Base-by-base conservation (phyloP, 2,329 filamentous ascomycete genomes). In the Monilinia fructigena region DNA sequence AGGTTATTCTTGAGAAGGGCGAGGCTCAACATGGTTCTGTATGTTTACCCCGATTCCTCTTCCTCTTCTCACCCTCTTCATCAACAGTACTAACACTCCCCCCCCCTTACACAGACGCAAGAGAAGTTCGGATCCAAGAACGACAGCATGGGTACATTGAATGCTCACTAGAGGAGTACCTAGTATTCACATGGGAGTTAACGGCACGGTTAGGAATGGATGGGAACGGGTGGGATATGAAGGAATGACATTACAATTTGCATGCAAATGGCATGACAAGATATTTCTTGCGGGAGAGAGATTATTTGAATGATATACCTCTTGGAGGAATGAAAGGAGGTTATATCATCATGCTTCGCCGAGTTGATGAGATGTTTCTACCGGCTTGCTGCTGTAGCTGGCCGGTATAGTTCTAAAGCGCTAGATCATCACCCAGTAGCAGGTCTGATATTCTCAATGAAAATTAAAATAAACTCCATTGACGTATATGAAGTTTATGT, bases 1-100 rank as follows among this genome's bases (percentile, higher is more conserved):
- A 86, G 80, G 82, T 87, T 80, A 97, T 99, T 70, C 81, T 98
- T 53, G 85, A 92, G 80, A 86, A 86, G 77, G 94, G 94, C 28
- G 82, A 82, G 20, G 77, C 89, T 65, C 89, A 95, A 79, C 84
- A 86, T 74, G 76, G 77, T 50, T 78, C 82, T 77, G 86, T 88
- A 79, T 70, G 82, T 78, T 55, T 53, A 60, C 48, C 31, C 58
- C 38, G 65, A 61, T 20, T 50, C 58, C 40, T 65, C 63, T 20
- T 50, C 55, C n/a, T 62, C 38, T 42, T 20, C 1, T 47, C 18
- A 8, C 18, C 18, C 14, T 5, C 40, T 14, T 55, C 11, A 52
- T 55, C 55, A 58, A 26, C 20, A 38, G 69, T 69, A 64, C 68
- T 70, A 63, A 67, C 45, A 38, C n/a, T 31, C 53, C 55, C 42